A percentile compares a stretch with the other conserved stretches of the same genome.
These are phyloP conservation scores for Nymphaea thermarum DNA, from an alignment of 164 flowering plant genomes.

Conservation along the genomic window DNA sequence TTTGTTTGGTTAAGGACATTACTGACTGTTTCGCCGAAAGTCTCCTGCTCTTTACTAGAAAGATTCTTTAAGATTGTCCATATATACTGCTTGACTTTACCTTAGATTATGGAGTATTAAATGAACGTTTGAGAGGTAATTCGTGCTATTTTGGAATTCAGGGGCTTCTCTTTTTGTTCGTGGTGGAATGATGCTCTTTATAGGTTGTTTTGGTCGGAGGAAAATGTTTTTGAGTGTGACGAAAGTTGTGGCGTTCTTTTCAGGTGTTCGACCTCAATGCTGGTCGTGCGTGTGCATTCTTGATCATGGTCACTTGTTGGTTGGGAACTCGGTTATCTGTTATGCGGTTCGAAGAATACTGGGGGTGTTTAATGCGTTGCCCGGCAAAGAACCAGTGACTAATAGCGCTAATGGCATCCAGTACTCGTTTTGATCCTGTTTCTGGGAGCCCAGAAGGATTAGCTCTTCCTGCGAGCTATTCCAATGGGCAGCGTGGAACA, in stretches of 20 bases:
- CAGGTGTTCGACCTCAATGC: background rate
- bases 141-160: too few relatives aligned
- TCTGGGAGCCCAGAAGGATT: conserved; percentile 47
- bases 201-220: background rate
- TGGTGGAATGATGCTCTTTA: too few relatives aligned
- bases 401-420: conserved; percentile 39
- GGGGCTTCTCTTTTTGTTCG: too few relatives aligned
- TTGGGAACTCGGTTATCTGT: background rate
- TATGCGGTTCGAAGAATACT: background rate
- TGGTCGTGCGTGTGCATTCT: background rate
- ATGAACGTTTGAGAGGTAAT: too few relatives aligned
- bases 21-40: too few relatives aligned
- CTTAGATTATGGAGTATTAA: too few relatives aligned
- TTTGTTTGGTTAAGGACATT: too few relatives aligned
- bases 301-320: background rate
- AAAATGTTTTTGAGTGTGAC: background rate
- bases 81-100: too few relatives aligned
- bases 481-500: conserved; percentile 44
- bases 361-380: background rate
- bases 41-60: too few relatives aligned
- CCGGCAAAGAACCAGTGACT: background rate
- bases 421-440: conserved; percentile 39
- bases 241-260: background rate
- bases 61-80: too few relatives aligned
- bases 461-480: conserved; percentile 32